phyloP scores from a whole-genome alignment of 139 green algal species.

The Zygnema circumcarinatum region DNA sequence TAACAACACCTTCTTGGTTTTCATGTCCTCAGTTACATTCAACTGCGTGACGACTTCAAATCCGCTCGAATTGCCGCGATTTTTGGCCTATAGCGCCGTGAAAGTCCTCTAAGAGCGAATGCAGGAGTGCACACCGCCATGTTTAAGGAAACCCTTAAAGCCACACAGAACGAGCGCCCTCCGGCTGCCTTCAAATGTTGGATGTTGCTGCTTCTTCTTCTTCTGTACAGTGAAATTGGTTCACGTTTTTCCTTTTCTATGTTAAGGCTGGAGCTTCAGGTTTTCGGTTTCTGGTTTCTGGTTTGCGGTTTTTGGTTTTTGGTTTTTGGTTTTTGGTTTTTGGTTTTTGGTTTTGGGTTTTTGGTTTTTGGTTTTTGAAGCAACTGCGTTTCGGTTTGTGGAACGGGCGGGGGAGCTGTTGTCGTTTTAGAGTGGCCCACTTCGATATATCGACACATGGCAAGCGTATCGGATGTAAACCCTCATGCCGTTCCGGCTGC shows the following conservation, averaged over 20 bases:
- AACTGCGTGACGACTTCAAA: conserved; percentile 36
- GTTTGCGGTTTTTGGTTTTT: not conserved
- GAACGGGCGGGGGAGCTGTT: not conserved
- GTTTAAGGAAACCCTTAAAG: not conserved
- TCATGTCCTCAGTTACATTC: conserved; percentile 36
- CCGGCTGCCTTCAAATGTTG: not conserved
- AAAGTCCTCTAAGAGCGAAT: not conserved
- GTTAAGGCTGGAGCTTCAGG: not conserved
- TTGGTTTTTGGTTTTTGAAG: not conserved
- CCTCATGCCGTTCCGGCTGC: too few relatives aligned
- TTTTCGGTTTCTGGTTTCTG: not conserved
- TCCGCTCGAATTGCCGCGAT: conserved; percentile 12
- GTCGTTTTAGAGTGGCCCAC: not conserved
- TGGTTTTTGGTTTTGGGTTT: not conserved
- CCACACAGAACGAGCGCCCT: not conserved
- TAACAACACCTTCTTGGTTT: not conserved
- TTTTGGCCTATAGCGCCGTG: not conserved
- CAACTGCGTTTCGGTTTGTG: not conserved
- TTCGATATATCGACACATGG: too few relatives aligned
- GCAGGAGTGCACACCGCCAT: not conserved
- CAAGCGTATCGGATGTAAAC: too few relatives aligned
- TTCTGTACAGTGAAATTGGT: not conserved
- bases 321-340: not conserved
- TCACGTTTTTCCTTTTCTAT: not conserved
- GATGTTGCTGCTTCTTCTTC: not conserved